Percentiles rank a stretch among this genome's conserved stretches.
Conservation (phyloP, 148 eudicot genomes). For the Vaccinium vitisidaea region DNA sequence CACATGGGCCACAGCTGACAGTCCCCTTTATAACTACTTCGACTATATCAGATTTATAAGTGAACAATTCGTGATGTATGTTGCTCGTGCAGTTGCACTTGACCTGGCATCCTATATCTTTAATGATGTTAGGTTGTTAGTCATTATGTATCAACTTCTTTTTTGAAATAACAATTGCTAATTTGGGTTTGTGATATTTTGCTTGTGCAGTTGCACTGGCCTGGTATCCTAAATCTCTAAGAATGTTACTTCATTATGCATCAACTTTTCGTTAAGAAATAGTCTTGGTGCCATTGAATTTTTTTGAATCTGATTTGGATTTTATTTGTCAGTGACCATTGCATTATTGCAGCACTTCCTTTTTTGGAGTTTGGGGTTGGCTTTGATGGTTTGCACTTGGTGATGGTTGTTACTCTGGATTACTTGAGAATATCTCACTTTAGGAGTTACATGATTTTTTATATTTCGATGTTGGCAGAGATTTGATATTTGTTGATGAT, state of each 20-base stretch:
- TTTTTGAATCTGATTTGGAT: neutral
- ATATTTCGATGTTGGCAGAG: neutral
- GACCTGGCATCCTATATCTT: neutral
- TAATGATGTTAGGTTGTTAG: neutral
- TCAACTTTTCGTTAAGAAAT: neutral
- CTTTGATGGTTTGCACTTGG: neutral
- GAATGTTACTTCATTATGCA: neutral
- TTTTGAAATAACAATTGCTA: neutral
- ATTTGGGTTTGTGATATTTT: neutral
- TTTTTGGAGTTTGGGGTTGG: constrained; percentile 1
- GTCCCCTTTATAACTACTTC: neutral
- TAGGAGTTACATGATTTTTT: neutral
- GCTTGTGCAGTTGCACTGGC: neutral
- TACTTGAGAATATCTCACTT: neutral
- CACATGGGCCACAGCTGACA: neutral
- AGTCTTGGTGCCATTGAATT: neutral
- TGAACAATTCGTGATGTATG: neutral
- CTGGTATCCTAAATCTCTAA: neutral
- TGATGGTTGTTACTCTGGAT: neutral
- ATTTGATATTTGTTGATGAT: neutral
- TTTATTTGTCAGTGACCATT: constrained; percentile 7
- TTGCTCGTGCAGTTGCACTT: neutral
- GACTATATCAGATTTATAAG: neutral
- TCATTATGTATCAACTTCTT: neutral
- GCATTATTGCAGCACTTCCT: neutral